A percentile compares a stretch with the other conserved stretches of the same genome.
These are phyloP conservation scores for Cladosporium sphaerospermum DNA, from an alignment of 2,329 filamentous ascomycete species.

Conservation along the genomic window DNA sequence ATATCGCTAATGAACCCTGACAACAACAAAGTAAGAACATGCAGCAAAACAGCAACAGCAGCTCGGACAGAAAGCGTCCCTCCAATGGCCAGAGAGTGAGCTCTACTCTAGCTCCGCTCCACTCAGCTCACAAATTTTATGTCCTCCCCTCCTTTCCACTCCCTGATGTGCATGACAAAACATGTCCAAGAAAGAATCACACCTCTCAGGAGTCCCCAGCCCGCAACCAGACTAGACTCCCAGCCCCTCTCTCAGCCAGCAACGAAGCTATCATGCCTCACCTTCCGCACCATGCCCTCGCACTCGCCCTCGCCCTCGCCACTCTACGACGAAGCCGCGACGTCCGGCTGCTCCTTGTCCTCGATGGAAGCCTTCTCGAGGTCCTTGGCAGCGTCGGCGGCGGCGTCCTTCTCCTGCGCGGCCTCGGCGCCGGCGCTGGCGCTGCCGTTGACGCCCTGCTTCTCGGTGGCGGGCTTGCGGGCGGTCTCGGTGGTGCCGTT, in stretches of 20 bases:
- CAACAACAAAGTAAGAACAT: not conserved
- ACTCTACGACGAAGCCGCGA: constrained; percentile 9
- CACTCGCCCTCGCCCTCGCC: not conserved
- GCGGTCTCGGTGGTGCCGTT: constrained; percentile 45
- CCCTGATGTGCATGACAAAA: too few relatives aligned
- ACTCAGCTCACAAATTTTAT: too few relatives aligned
- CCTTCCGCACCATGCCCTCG: not conserved
- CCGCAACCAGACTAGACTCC: too few relatives aligned
- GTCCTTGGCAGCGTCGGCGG: constrained; percentile 52
- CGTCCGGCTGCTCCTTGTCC: constrained; percentile 32
- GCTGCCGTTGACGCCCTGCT: constrained; percentile 47
- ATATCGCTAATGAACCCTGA: constrained; percentile 7
- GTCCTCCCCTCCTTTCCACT: too few relatives aligned
- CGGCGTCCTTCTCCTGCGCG: constrained; percentile 53
- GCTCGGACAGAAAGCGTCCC: not conserved
- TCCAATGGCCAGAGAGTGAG: too few relatives aligned
- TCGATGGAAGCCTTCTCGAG: constrained; percentile 56
- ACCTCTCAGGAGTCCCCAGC: too few relatives aligned
- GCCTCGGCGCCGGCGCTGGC: constrained; percentile 49
- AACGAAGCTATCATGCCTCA: too few relatives aligned
- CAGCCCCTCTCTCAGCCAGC: too few relatives aligned
- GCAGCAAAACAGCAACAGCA: not conserved
- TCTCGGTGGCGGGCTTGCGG: constrained; percentile 51
- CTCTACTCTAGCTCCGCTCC: too few relatives aligned
- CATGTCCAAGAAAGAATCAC: too few relatives aligned